phyloP scores from a whole-genome alignment of 805 yeast species.

The Scheffersomyces stipitis region DNA sequence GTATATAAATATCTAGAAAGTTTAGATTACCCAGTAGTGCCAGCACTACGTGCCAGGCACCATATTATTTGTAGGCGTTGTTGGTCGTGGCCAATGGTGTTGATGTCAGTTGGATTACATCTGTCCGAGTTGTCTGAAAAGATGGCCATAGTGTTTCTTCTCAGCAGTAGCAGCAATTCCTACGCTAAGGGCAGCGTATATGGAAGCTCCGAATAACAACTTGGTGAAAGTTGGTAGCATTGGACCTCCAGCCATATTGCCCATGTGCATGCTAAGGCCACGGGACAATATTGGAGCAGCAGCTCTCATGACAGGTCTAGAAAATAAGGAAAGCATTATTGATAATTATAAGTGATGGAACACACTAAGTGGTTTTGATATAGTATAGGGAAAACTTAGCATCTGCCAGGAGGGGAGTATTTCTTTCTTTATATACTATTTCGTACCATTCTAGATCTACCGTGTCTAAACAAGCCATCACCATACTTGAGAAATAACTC shows the following conservation, averaged over 20 bases:
- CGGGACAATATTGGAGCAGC: background rate
- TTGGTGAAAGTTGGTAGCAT: constrained; percentile 6
- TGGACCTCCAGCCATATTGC: background rate
- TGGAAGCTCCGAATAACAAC: constrained; percentile 19
- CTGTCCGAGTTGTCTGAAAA: constrained; percentile 33
- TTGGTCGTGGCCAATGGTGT: no score
- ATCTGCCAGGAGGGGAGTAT: no score
- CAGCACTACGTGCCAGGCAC: background rate
- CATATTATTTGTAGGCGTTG: no score
- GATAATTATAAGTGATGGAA: background rate
- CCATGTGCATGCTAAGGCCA: background rate
- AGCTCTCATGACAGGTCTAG: background rate
- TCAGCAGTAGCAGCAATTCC: constrained; percentile 32
- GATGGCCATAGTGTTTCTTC: constrained; percentile 24
- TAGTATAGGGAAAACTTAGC: no score
- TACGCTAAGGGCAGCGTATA: constrained; percentile 24
- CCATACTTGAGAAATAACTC: no score
- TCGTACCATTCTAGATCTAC: no score
- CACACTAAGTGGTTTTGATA: no score
- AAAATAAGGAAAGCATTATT: background rate
- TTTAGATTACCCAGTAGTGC: no score
- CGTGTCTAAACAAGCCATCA: no score
- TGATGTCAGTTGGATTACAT: constrained; percentile 4
- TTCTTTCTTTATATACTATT: no score
- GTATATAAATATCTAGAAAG: no score